Evolutionary conservation across 1,284 basidiomycete genomes (phyloP).

Genomic region (Rhizoctonia solani): DNA sequence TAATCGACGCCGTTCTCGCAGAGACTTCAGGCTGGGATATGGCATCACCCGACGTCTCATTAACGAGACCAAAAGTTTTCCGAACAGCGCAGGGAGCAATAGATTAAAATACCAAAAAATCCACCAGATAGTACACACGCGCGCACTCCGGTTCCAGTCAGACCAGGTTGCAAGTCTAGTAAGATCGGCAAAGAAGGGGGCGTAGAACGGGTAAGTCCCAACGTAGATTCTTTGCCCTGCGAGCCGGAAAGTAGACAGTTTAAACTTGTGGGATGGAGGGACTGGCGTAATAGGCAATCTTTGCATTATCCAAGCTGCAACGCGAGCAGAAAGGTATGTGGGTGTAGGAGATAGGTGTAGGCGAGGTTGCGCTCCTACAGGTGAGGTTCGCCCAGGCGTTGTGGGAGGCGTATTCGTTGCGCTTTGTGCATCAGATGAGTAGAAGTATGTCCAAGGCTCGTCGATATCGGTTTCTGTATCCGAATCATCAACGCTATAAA

Average conservation of each 20-base stretch:
- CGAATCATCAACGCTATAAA: constrained; percentile 11
- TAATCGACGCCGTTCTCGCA: constrained; percentile 56
- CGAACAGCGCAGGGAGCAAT: constrained; percentile 56
- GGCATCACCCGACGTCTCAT: constrained; percentile 55
- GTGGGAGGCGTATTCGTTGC: neutral
- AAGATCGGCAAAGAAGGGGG: constrained; percentile 51
- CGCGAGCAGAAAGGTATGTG: constrained; percentile 7
- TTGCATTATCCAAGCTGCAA: neutral
- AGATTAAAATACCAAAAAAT: constrained; percentile 63
- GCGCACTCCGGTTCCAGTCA: constrained; percentile 52
- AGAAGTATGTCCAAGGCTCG: constrained; percentile 23
- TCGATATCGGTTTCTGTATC: constrained; percentile 26
- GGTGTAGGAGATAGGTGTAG: neutral
- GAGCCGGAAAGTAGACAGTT: neutral
- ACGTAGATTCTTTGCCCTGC: constrained; percentile 19
- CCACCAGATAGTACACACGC: constrained; percentile 65
- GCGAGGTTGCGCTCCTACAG: neutral
- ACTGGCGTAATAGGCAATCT: neutral
- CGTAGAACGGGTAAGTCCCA: constrained; percentile 55
- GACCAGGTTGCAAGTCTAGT: constrained; percentile 60
- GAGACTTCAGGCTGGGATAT: constrained; percentile 59
- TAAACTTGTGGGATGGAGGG: constrained; percentile 10
- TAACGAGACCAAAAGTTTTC: constrained; percentile 55
- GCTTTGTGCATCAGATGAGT: neutral
- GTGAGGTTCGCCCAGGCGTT: neutral